Evolutionary conservation across 2,329 filamentous ascomycete genomes (phyloP).

Genomic region (Aureobasidium sp.): DNA sequence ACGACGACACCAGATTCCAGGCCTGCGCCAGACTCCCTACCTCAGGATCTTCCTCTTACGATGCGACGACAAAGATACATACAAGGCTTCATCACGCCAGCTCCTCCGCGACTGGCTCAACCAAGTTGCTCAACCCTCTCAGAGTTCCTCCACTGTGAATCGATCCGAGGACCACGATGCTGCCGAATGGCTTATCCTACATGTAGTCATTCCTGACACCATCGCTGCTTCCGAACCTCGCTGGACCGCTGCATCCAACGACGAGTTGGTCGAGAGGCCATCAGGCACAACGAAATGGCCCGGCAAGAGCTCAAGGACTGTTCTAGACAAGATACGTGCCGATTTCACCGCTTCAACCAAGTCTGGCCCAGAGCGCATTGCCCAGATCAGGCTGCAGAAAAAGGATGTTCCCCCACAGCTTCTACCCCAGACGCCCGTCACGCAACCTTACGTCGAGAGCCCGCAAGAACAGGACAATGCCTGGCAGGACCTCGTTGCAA

Average conservation of each 20-base stretch:
- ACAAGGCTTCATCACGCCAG: conserved; percentile 72
- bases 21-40: conserved; percentile 85
- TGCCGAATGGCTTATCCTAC: conserved; percentile 89
- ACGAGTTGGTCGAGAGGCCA: conserved; percentile 58
- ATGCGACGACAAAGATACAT: conserved; percentile 92
- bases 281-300: conserved; percentile 65
- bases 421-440: conserved; percentile 38
- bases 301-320: conserved; percentile 67
- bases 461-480: conserved; percentile 72
- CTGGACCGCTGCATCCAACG: conserved; percentile 45
- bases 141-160: conserved; percentile 49
- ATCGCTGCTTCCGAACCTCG: conserved; percentile 71
- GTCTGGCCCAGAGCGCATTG: conserved; percentile 65
- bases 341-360: conserved; percentile 84
- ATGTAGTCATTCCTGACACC: conserved; percentile 85
- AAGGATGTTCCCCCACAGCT: conserved; percentile 39
- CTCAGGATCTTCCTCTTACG: conserved; percentile 82
- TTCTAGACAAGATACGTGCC: conserved; percentile 80
- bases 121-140: conserved; percentile 56
- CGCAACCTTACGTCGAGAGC: conserved; percentile 56
- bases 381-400: conserved; percentile 71
- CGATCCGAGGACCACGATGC: conserved; percentile 91
- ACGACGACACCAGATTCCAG: conserved; percentile 89
- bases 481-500: conserved; percentile 76
- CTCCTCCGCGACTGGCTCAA: conserved; percentile 90